A percentile compares a stretch with the other conserved stretches of the same genome.
Evolutionary conservation across 495 filamentous ascomycete genomes (phyloP).

Genomic region (Aspergillus coremiiformis): DNA sequence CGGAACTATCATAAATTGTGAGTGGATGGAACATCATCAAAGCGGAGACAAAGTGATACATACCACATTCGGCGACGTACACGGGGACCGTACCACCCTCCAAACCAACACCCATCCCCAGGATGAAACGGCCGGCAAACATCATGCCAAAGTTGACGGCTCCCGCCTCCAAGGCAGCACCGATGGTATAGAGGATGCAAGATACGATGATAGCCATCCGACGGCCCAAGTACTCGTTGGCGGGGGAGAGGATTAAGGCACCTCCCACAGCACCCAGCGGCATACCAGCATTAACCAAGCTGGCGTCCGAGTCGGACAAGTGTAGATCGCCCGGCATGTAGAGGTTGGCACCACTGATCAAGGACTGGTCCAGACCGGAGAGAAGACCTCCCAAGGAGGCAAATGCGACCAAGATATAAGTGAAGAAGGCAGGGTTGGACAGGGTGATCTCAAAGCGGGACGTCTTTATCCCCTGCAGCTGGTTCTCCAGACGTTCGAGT

Average conservation of each 20-base stretch:
- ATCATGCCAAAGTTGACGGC: constrained; percentile 54
- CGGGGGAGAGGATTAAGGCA: constrained; percentile 49
- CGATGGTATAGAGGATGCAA: constrained; percentile 51
- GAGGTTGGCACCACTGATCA: constrained; percentile 54
- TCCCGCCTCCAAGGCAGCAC: constrained; percentile 53
- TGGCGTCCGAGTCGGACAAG: constrained; percentile 38
- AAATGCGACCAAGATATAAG: constrained; percentile 54
- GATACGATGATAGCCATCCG: constrained; percentile 53
- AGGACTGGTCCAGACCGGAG: constrained; percentile 54
- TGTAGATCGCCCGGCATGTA: constrained; percentile 43
- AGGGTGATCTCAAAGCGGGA: constrained; percentile 24
- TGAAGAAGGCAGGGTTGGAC: constrained; percentile 42
- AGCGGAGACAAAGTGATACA: constrained; percentile 7
- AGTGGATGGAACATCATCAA: background rate
- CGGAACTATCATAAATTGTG: constrained; percentile 33
- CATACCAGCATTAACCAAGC: constrained; percentile 52
- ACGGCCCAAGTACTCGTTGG: constrained; percentile 52
- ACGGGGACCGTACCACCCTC: constrained; percentile 56
- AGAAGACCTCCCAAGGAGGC: constrained; percentile 56
- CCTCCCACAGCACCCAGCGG: constrained; percentile 54
- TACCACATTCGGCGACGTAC: constrained; percentile 45
- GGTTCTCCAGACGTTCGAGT: constrained; percentile 27
- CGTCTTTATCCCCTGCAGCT: constrained; percentile 22
- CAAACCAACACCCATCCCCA: constrained; percentile 53
- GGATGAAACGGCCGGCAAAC: constrained; percentile 50